Evolutionary conservation across 2,329 filamentous ascomycete genomes (phyloP).

Genomic region (Magnaporthiopsis rhizophila): DNA sequence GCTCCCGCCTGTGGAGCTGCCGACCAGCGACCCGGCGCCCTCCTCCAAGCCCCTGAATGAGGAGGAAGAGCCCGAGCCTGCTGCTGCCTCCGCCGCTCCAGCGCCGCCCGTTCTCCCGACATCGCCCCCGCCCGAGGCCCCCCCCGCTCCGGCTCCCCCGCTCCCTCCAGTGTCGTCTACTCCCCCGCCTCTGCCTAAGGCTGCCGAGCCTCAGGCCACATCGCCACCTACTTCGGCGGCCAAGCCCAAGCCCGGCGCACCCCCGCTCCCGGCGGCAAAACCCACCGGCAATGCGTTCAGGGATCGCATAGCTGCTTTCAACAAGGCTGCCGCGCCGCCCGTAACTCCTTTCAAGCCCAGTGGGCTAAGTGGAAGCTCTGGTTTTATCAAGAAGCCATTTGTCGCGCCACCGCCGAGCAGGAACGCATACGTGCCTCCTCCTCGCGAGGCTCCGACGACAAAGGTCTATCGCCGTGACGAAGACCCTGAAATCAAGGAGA

Average conservation of each 20-base stretch:
- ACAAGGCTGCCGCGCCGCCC: slow-evolving; percentile 78
- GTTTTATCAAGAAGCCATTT: slow-evolving; percentile 94
- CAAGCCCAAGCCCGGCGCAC: slow-evolving; percentile 40
- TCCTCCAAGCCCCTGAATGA: slow-evolving; percentile 22
- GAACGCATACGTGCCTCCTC: slow-evolving; percentile 78
- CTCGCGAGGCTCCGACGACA: slow-evolving; percentile 59
- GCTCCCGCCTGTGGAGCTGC: slow-evolving; percentile 24
- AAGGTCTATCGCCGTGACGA: slow-evolving; percentile 83
- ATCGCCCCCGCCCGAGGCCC: slow-evolving; percentile 25
- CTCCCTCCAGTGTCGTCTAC: slow-evolving; percentile 26
- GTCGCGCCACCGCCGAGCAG: slow-evolving; percentile 90
- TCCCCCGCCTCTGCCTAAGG: slow-evolving; percentile 28
- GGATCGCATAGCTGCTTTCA: slow-evolving; percentile 95
- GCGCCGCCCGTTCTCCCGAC: slow-evolving; percentile 18
- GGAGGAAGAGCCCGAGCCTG: slow-evolving; percentile 15
- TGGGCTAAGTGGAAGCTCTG: slow-evolving; percentile 45
- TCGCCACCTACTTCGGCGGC: slow-evolving; percentile 32
- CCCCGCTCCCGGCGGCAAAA: slow-evolving; percentile 66
- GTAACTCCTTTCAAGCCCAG: slow-evolving; percentile 83
- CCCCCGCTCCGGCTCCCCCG: slow-evolving; percentile 28
- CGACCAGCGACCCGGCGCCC: slow-evolving; percentile 24
- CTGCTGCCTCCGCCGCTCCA: slow-evolving; percentile 18
- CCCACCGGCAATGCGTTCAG: slow-evolving; percentile 72
- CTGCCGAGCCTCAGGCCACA: slow-evolving; percentile 23
- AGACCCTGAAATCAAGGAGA: slow-evolving; percentile 64